Base-by-base conservation (phyloP, 495 filamentous ascomycete genomes). In the Jackrogersella minutella region DNA sequence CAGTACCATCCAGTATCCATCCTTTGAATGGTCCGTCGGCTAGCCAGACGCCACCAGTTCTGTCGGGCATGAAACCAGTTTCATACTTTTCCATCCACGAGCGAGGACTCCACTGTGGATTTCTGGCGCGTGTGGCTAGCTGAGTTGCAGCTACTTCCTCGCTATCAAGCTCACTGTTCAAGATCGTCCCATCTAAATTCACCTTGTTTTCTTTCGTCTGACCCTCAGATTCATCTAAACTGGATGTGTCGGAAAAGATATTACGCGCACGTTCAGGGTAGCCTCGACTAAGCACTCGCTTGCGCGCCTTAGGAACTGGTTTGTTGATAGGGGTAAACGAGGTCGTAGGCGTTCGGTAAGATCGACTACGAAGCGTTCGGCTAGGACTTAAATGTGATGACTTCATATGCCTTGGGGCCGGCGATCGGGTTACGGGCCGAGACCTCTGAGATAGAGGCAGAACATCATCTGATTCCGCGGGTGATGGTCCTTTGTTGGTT, bases 51-150 rank as follows among this genome's bases (percentile, higher is more conserved):
- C 39, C 58, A 8, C 41, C 51, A 22, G 24, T 5, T 10, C 19
- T 33, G 8, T 39, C 64, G 0, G 21, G 28, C 44, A 41, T 30
- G 17, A 58, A 68, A 22, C 3, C 13, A 1, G 44, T 53, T 11
- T 68, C 58, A 30, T 68, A 68, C 43, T 39, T 62, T 31, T 62
- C 21, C 28, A 68, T 58, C 64, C 64, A 68, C 24, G 30, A 31
- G n/a, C 37, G 22, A 13, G 58, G 58, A n/a, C 36, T 43, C 64
- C 64, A 68, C 21, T 30, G 36, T 2, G 44, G 14, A 46, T 57
- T 56, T 17, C 44, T 62, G 11, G 43, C 26, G 8, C n/a, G 19
- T 8, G 51, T 8, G 1, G 5, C 19, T 13, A 13, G 22, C 4
- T 13, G 21, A n/a, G 21, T 0, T 36, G 14, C 21, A 19, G 8